Evolutionary conservation across 345 rosid genomes (phyloP).

Genomic region (Litchi chinensis): DNA sequence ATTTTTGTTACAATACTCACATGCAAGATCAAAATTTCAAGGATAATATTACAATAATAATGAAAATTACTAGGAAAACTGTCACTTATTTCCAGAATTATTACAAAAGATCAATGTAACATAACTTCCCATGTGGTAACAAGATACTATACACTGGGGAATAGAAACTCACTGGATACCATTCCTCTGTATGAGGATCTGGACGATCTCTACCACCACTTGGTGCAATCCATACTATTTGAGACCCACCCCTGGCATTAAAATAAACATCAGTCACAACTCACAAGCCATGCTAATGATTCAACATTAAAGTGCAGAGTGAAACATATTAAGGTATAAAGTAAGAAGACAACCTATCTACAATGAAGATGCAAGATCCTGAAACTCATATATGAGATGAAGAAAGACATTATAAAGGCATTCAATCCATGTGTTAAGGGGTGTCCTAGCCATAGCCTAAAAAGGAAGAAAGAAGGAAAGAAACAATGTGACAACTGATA

Average conservation of each 20-base stretch:
- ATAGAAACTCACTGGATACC: slow-evolving; percentile 73
- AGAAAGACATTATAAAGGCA: not conserved
- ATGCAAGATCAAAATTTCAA: not conserved
- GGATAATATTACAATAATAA: not conserved
- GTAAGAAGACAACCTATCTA: not conserved
- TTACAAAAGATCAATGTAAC: not conserved
- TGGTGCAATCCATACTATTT: slow-evolving; percentile 91
- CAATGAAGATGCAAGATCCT: not conserved
- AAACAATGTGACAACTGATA: not conserved
- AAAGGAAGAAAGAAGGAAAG: not conserved
- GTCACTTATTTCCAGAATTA: not conserved
- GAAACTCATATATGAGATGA: not conserved
- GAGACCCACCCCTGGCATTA: slow-evolving; percentile 73
- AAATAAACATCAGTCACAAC: slow-evolving; percentile 4
- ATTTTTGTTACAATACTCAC: not conserved
- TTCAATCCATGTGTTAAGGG: not conserved
- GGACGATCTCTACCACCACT: slow-evolving; percentile 99
- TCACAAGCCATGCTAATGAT: not conserved
- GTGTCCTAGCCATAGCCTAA: not conserved
- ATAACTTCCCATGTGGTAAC: not conserved
- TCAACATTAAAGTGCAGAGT: slow-evolving; percentile 3
- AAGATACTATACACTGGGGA: not conserved
- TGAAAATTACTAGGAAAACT: not conserved
- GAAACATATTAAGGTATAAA: slow-evolving; percentile 5
- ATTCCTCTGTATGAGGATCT: slow-evolving; percentile 73